These are phyloP conservation scores for Leccinum aurantiacum DNA, from an alignment of 768 basidiomycete genomes.

Conservation along the genomic window DNA sequence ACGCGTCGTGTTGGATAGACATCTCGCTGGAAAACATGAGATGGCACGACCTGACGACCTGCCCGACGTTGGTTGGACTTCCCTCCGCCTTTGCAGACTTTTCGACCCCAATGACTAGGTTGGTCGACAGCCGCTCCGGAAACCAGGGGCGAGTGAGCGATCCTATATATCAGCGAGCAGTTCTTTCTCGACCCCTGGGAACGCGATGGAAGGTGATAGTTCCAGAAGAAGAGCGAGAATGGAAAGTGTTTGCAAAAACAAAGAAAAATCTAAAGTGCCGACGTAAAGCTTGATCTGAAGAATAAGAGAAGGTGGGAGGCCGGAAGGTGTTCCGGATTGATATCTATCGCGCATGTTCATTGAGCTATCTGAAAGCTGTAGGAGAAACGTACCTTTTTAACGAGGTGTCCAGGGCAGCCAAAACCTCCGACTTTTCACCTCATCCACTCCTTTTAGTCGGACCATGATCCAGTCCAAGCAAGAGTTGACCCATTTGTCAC, in stretches of 20 bases:
- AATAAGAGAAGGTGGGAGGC: slow-evolving; percentile 62
- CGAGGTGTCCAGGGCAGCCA: too few species aligned
- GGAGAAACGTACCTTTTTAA: too few species aligned
- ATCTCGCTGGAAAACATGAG: slow-evolving; percentile 64
- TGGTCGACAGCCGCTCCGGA: slow-evolving; percentile 75
- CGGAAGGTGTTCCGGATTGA: slow-evolving; percentile 47
- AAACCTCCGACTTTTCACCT: too few species aligned
- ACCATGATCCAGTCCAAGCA: too few species aligned
- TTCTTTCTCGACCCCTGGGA: slow-evolving; percentile 77
- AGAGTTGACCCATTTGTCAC: too few species aligned
- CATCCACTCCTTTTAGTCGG: too few species aligned
- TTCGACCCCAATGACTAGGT: slow-evolving; percentile 63
- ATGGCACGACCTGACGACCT: slow-evolving; percentile 55
- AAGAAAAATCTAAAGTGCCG: slow-evolving; percentile 53
- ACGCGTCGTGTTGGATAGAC: slow-evolving; percentile 74
- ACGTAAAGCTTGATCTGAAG: slow-evolving; percentile 76
- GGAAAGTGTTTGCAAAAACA: slow-evolving; percentile 56
- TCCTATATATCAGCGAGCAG: slow-evolving; percentile 64
- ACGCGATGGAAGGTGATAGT: slow-evolving; percentile 62
- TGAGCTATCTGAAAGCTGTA: too few species aligned
- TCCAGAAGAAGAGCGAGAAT: slow-evolving; percentile 69
- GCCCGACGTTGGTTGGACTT: slow-evolving; percentile 70
- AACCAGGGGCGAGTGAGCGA: slow-evolving; percentile 77
- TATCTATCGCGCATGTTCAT: slow-evolving; percentile 45
- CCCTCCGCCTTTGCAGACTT: slow-evolving; percentile 59